A percentile compares a stretch with the other conserved stretches of the same genome.
phyloP scores from a whole-genome alignment of 768 basidiomycete species.

The Lentinula detonsa region DNA sequence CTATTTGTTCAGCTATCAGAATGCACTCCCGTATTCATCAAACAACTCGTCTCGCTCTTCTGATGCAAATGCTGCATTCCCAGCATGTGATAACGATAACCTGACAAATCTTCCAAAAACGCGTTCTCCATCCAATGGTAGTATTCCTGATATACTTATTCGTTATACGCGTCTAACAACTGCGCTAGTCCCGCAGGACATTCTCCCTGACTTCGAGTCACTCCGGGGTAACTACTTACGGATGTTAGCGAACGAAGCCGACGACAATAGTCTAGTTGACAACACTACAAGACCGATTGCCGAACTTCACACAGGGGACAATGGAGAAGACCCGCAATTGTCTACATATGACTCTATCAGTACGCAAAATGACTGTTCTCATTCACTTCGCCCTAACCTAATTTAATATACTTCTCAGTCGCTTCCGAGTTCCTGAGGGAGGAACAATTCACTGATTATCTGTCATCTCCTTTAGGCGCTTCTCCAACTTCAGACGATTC shows the following conservation, averaged over 20 bases:
- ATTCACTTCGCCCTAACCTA: not conserved
- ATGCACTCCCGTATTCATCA: not conserved
- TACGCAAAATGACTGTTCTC: constrained; percentile 11
- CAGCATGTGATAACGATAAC: not conserved
- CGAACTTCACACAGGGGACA: not conserved
- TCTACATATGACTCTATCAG: constrained; percentile 5
- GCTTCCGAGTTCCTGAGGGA: not conserved
- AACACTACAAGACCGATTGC: constrained; percentile 22
- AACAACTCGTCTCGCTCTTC: not conserved
- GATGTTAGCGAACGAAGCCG: constrained; percentile 45
- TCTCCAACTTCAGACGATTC: constrained; percentile 12
- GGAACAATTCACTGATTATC: not conserved
- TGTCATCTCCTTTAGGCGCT: not conserved
- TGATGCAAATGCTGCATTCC: not conserved
- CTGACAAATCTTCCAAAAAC: not conserved
- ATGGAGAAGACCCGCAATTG: not conserved
- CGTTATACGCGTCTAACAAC: not conserved
- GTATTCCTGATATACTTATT: not conserved
- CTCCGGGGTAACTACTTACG: constrained; percentile 59
- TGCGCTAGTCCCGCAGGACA: not conserved
- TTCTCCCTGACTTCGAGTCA: constrained; percentile 37
- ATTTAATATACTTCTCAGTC: not conserved
- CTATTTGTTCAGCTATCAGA: not conserved
- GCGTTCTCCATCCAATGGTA: not conserved
- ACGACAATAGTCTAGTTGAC: constrained; percentile 5